Base-by-base conservation (phyloP, 768 basidiomycete species). In the Boletus edulis region DNA sequence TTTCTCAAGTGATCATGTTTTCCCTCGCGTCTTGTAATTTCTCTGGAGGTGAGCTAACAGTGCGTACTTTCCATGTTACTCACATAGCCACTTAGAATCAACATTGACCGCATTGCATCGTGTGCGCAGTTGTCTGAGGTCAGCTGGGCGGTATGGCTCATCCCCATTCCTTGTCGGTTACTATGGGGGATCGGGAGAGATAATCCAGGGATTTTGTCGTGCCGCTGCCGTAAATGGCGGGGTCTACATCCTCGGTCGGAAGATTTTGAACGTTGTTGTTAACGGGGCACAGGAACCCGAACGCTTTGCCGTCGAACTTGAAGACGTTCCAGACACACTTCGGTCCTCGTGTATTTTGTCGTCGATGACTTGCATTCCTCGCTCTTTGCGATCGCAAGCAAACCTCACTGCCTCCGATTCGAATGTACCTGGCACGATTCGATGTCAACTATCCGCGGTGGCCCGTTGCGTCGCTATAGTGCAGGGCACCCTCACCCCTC, bases 151-250 rank as follows among this genome's bases (percentile, higher is more conserved):
- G 31, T 98, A 97, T 64, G 95, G 95, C 69, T 80, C 71, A n/a
- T 85, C 85, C 0, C 85, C 94, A 2, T 98, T 94, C 73, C 81
- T 98, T 15, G 78, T 98, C n/a, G 93, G 93, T 0, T 93, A 97
- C 61, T 98, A 97, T 67, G 96, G 96, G 17, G 91, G 94, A 18
- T 78, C 87, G 0, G 96, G 96, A 5, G 96, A 98, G 65, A 84
- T 98, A 12, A 81, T 89, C 0, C 96, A 98, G 71, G 95, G 94
- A 3, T 98, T 90, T 63, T 87, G 84, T 66, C 91, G 94, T 15
- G 83, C 89, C 20, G 79, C 92, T 14, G 96, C 96, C 3, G 95
- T 98, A 32, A 77, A 76, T 46, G 87, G 89, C 17, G 82, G 76
- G 0, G 83, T 85, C 12, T 92, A 91, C 64, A 84, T 92, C 55